Percentiles rank a stretch among this genome's conserved stretches.
phyloP scores from a whole-genome alignment of 2,329 filamentous ascomycete species.

The Hypoxylon sp. region DNA sequence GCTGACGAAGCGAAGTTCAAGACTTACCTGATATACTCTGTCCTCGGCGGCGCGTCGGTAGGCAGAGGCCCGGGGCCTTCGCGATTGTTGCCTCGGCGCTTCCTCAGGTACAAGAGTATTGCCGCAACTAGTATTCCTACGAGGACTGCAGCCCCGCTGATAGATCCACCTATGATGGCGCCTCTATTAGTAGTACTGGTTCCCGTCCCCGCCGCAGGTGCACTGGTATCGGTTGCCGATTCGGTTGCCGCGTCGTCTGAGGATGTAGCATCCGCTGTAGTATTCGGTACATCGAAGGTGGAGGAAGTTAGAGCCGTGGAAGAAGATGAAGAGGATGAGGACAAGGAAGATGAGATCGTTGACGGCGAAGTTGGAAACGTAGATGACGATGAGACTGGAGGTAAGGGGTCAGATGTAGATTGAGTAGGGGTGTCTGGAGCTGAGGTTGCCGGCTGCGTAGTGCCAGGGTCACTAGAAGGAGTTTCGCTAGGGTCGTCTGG shows the following conservation, averaged over 20 bases:
- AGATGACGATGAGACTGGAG: conserved; percentile 21
- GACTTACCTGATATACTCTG: conserved; percentile 58
- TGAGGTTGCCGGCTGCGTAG: conserved; percentile 36
- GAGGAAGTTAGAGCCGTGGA: conserved; percentile 23
- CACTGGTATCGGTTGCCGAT: conserved; percentile 15
- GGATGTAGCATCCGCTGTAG: conserved; percentile 23
- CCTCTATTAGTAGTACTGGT: conserved; percentile 51
- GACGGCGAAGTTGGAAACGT: conserved; percentile 13
- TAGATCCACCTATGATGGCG: conserved; percentile 65
- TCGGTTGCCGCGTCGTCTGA: conserved; percentile 9
- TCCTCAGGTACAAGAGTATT: conserved; percentile 58
- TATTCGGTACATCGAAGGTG: conserved; percentile 15
- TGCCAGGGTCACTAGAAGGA: conserved; percentile 31
- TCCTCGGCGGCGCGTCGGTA: conserved; percentile 46
- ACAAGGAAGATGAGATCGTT: conserved; percentile 1
- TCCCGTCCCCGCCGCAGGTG: conserved; percentile 15
- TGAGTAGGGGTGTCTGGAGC: conserved; percentile 32
- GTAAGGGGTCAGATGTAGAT: conserved; percentile 17
- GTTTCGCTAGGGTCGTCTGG: conserved; percentile 30
- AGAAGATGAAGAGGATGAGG: conserved; percentile 28
- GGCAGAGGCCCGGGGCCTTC: conserved; percentile 56
- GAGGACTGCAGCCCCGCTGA: conserved; percentile 63
- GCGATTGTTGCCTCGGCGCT: conserved; percentile 57
- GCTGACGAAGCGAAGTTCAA: not conserved
- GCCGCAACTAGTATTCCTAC: conserved; percentile 58